Conservation (phyloP, 2,329 filamentous ascomycete genomes). For the Coniochaeta ligniaria region DNA sequence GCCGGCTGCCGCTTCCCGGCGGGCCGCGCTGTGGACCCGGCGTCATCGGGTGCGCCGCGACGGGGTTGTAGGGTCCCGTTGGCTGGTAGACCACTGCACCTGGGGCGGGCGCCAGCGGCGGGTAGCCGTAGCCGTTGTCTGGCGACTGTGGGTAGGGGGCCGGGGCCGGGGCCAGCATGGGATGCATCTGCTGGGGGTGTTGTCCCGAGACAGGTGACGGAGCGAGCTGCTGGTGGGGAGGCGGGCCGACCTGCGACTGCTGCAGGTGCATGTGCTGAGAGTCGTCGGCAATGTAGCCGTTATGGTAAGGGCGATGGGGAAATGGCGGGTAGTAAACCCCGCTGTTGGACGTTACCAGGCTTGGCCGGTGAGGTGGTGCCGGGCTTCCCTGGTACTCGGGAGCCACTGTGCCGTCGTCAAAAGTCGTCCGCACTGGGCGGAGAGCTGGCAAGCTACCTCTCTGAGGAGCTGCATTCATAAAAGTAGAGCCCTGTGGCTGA, state of each 20-base stretch:
- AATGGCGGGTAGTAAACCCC: conserved; percentile 27
- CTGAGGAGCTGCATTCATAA: conserved; percentile 18
- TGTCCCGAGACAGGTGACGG: conserved; percentile 2
- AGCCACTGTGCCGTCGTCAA: conserved; percentile 16
- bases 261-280: conserved; percentile 16
- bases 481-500: conserved; percentile 18
- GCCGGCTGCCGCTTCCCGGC: conserved; percentile 18
- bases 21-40: neutral
- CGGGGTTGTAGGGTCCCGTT: conserved; percentile 6
- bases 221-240: conserved; percentile 4
- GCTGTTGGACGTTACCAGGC: conserved; percentile 23
- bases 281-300: conserved; percentile 24
- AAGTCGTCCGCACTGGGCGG: conserved; percentile 24
- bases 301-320: conserved; percentile 25
- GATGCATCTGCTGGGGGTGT: conserved; percentile 8
- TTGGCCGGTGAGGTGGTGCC: conserved; percentile 9
- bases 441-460: conserved; percentile 24
- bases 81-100: neutral
- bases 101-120: neutral
- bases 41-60: conserved; percentile 4
- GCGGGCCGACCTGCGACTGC: conserved; percentile 5
- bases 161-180: conserved; percentile 4
- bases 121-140: conserved; percentile 2
- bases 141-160: conserved; percentile 7
- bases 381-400: conserved; percentile 14